phyloP scores from a whole-genome alignment of 202 grass and related monocot genomes.

The Zoysia matrella region DNA sequence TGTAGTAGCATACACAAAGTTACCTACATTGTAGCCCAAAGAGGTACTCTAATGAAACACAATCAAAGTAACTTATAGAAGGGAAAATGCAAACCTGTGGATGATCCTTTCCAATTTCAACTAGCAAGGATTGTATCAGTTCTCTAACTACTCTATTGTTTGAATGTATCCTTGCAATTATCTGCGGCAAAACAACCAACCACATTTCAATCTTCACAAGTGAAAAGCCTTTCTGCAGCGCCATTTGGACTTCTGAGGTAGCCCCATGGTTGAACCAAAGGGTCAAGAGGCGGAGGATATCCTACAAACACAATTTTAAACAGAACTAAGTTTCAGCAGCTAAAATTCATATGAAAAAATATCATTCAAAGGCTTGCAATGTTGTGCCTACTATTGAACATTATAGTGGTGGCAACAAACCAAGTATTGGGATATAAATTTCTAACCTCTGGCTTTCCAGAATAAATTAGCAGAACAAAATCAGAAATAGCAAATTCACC shows the following conservation, averaged over 20 bases:
- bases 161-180: conserved; percentile 99
- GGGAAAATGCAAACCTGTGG: conserved; percentile 72
- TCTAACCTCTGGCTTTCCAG: background rate
- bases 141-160: conserved; percentile 92
- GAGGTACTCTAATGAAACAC: background rate
- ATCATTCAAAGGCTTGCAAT: background rate
- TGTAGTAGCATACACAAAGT: background rate
- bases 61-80: conserved; percentile 7
- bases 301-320: conserved; percentile 62
- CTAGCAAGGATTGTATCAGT: conserved; percentile 93
- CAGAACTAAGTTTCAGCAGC: conserved; percentile 20
- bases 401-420: background rate
- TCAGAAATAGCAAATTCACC: conserved; percentile 52
- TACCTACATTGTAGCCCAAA: too few relatives aligned
- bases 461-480: conserved; percentile 13
- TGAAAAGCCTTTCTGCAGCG: conserved; percentile 85
- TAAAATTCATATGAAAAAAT: background rate
- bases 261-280: conserved; percentile 97
- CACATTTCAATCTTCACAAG: conserved; percentile 99
- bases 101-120: conserved; percentile 90
- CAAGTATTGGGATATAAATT: conserved; percentile 11
- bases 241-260: conserved; percentile 88
- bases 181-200: conserved; percentile 97
- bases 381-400: background rate
- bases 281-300: conserved; percentile 96